Conservation (phyloP, 495 filamentous ascomycete species). For the Aspergillus conjunctus region DNA sequence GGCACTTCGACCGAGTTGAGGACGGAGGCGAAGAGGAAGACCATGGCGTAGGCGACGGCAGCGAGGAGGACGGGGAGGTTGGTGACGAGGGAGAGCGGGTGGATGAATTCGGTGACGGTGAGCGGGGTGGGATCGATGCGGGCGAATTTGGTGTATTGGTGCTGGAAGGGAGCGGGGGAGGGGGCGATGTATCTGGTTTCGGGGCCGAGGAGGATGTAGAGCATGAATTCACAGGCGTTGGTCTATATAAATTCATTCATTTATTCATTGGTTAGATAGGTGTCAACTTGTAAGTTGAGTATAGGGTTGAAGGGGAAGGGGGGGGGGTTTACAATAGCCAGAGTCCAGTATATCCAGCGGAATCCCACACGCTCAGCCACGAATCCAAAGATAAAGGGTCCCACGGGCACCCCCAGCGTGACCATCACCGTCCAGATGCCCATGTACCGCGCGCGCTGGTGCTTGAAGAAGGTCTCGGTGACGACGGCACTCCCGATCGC, state of each 20-base stretch:
- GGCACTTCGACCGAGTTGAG: constrained; percentile 57
- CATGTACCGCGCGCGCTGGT: constrained; percentile 54
- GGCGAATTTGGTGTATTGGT: constrained; percentile 46
- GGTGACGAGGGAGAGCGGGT: constrained; percentile 45
- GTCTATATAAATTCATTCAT: constrained; percentile 39
- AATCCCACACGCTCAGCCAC: constrained; percentile 47
- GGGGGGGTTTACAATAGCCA: constrained; percentile 45
- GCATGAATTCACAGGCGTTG: constrained; percentile 54
- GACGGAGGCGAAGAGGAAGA: constrained; percentile 53
- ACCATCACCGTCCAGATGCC: constrained; percentile 58
- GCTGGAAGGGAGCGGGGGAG: constrained; percentile 36
- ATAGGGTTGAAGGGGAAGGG: no score
- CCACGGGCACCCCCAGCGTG: constrained; percentile 54
- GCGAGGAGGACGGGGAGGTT: constrained; percentile 51
- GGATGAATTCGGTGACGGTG: constrained; percentile 45
- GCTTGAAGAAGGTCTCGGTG: constrained; percentile 54
- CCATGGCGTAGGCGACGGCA: constrained; percentile 51
- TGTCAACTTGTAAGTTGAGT: no score
- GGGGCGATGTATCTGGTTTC: constrained; percentile 56
- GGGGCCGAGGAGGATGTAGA: constrained; percentile 58
- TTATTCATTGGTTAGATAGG: no score
- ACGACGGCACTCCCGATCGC: constrained; percentile 59
- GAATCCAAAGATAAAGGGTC: constrained; percentile 54
- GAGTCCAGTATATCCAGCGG: constrained; percentile 47
- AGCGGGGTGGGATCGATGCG: constrained; percentile 55